Base-by-base conservation (phyloP, 176 grass and related monocot genomes). In the Cymbopogon citratus region DNA sequence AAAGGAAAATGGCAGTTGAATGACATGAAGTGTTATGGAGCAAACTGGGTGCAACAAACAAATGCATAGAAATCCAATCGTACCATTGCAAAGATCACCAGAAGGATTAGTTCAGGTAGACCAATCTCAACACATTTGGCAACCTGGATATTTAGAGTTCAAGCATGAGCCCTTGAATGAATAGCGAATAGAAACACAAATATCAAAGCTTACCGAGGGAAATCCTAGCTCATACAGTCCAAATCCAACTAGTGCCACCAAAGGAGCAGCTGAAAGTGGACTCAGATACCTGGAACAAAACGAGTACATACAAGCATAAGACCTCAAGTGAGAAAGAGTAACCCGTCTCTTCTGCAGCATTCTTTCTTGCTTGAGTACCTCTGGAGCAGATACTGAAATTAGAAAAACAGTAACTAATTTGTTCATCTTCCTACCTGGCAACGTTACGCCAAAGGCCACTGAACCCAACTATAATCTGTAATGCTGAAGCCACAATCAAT, bases 391-490 rank as follows among this genome's bases (percentile, higher is more conserved):
- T 23, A 66, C 29, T 38, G n/a, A 64, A 71, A 33, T 31, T 45
- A 78, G 26, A 78, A 73, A 61, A 73, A 57, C 38, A 21, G 56
- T 5, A 40, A 80, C 71, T 21, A 4, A 77, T 33, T 16, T 73
- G 51, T 79, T 68, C 14, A 43, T 33, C 34, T 83, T 45, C 87
- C 13, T 81, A 98, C 96, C 97, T 91, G 15, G 97, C 90, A 75
- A 99, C 93, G 72, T 96, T 99, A 66, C 93, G 88, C 97, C 97
- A 99, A 80, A 99, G 93, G 60, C 97, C 97, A 82, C 97, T 99
- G 74, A 99, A 99, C 35, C 97, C 97, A 69, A 99, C 83, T 73
- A 99, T 93, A 39, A 99, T 99, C 69, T 99, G 97, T 87, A 99
- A 78, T 10, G 97, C 87, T 28, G 97, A 99, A 82, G 93, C 93